Evolutionary conservation across 2,329 filamentous ascomycete genomes (phyloP), one percentile per base, ranked within the genome.

Genomic region (Helicocarpus griseus): DNA sequence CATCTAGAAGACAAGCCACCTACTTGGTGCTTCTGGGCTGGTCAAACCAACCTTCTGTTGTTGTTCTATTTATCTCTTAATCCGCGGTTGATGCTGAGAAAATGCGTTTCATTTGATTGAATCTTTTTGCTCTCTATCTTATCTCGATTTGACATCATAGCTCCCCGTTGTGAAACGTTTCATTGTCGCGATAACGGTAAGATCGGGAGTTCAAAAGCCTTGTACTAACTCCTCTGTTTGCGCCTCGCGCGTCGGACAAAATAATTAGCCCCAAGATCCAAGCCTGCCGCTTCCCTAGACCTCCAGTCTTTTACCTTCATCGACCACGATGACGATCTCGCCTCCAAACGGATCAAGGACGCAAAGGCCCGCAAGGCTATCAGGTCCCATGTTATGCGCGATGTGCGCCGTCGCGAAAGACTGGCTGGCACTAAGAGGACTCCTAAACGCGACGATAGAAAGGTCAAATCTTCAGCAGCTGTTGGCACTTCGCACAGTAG

Each of bases 341-440:
- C 61, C 22, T 66, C 65, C 26, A 69, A 69, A 51, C 57, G 64
- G 44, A 70, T 70, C 56, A 68, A 63, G 53, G 63, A 70, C 59
- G 61, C 60, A 48, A 64, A 66, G 54, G 66, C 68, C 28, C 64
- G 67, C 40, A 68, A 69, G 56, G 63, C 63, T 11, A 71, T 71
- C 44, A 65, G 69, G 14, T 71, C 69, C 13, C 69, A 71, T 64
- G 69, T 71, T 17, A 71, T 71, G 69, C 66, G 68, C 38, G 63
- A 70, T 56, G 69, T 71, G 14, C 69, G 69, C 36, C 65, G 67
- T 28, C 62, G 65, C n/a, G 69, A 71, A 54, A 59, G 65, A 48
- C 63, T 69, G 5, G 66, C 65, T 13, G 69, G 69, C 2, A 53
- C 65, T 35, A 71, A 69, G 54, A 58, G 69, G 46, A 60, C 60